Evolutionary conservation across 1,139 yeast genomes (phyloP).

Genomic region (Hansenula lynferdii): DNA sequence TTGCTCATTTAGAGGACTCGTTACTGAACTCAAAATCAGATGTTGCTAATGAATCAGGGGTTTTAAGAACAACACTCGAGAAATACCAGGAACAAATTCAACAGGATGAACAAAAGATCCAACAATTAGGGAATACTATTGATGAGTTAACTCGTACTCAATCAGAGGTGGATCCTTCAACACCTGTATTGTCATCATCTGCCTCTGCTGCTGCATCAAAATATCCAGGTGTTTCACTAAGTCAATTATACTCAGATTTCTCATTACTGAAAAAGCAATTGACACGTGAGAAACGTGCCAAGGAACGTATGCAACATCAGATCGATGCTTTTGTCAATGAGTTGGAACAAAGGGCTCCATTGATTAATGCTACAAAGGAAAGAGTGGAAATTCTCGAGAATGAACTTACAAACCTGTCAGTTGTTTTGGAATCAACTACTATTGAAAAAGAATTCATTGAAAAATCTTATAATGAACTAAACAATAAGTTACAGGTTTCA

Average conservation of each 20-base stretch:
- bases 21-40: slow-evolving; percentile 38
- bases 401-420: slow-evolving; percentile 48
- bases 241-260: slow-evolving; percentile 66
- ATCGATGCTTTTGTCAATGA: slow-evolving; percentile 69
- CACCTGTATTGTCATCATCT: slow-evolving; percentile 33
- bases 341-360: slow-evolving; percentile 76
- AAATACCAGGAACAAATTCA: slow-evolving; percentile 23
- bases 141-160: slow-evolving; percentile 29
- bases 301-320: slow-evolving; percentile 65
- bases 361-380: slow-evolving; percentile 62
- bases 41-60: slow-evolving; percentile 29
- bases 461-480: slow-evolving; percentile 21
- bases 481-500: slow-evolving; percentile 30
- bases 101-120: slow-evolving; percentile 28
- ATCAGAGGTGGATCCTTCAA: slow-evolving; percentile 7
- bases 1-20: slow-evolving; percentile 42
- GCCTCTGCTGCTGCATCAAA: slow-evolving; percentile 41
- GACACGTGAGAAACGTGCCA: slow-evolving; percentile 65
- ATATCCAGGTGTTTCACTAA: slow-evolving; percentile 56
- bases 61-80: slow-evolving; percentile 31
- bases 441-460: slow-evolving; percentile 36
- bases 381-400: slow-evolving; percentile 43
- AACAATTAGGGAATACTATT: slow-evolving; percentile 39
- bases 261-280: slow-evolving; percentile 61
- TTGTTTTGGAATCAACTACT: slow-evolving; percentile 38